phyloP scores from a whole-genome alignment of 2,329 filamentous ascomycete species.

The Trichoderma guizhouense region DNA sequence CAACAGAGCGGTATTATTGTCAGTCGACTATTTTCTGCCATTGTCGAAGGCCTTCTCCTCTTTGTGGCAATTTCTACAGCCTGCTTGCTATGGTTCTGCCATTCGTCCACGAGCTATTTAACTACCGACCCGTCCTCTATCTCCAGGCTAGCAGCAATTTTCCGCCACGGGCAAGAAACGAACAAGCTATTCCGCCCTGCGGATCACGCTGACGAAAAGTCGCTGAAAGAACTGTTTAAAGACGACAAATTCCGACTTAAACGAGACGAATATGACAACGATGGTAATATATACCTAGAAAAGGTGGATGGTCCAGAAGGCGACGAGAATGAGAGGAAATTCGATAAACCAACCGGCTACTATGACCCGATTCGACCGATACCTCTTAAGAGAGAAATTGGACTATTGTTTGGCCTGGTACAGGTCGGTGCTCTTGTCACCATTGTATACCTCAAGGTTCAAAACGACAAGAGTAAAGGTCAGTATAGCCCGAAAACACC shows the following conservation, averaged over 20 bases:
- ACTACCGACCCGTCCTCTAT: constrained; percentile 26
- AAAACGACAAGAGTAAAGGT: constrained; percentile 25
- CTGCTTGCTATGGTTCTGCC: constrained; percentile 21
- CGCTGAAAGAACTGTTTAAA: neutral
- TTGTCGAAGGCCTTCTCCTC: constrained; percentile 29
- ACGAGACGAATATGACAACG: neutral
- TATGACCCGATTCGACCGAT: constrained; percentile 28
- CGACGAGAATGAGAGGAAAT: neutral
- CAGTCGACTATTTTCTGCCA: constrained; percentile 30
- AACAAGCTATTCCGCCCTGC: constrained; percentile 7
- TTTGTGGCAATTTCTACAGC: constrained; percentile 23
- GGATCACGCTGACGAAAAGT: constrained; percentile 21
- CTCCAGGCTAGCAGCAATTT: neutral
- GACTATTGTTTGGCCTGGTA: constrained; percentile 18
- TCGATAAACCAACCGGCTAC: constrained; percentile 17
- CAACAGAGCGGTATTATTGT: constrained; percentile 31
- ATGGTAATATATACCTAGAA: neutral
- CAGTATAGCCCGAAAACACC: too few species aligned
- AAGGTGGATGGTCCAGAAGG: neutral
- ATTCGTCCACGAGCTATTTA: constrained; percentile 16
- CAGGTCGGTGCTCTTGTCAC: constrained; percentile 20
- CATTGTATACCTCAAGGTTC: constrained; percentile 26
- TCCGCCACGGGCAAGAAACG: constrained; percentile 18
- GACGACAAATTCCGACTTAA: constrained; percentile 21
- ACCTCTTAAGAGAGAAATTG: constrained; percentile 21